phyloP scores from a whole-genome alignment of 352 stramenopile genomes.

The Pythium dissotocum region DNA sequence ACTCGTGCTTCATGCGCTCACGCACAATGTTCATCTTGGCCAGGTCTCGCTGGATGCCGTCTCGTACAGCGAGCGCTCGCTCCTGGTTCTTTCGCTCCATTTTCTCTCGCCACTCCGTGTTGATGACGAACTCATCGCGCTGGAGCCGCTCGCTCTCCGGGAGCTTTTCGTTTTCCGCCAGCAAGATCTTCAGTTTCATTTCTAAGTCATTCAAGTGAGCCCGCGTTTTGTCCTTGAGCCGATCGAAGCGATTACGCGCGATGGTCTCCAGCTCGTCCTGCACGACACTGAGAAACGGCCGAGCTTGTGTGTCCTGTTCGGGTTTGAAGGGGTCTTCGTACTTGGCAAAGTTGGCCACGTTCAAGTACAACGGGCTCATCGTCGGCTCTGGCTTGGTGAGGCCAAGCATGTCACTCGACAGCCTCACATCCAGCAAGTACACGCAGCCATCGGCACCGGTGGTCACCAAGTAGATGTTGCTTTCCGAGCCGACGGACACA shows the following conservation, averaged over 20 bases:
- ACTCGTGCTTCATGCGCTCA: constrained; percentile 89
- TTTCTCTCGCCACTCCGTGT: constrained; percentile 69
- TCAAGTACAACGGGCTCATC: constrained; percentile 65
- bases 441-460: constrained; percentile 65
- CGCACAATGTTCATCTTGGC: constrained; percentile 76
- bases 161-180: constrained; percentile 70
- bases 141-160: constrained; percentile 67
- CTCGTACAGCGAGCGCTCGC: constrained; percentile 57
- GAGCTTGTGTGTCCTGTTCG: constrained; percentile 38
- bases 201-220: constrained; percentile 63
- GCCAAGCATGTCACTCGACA: constrained; percentile 33
- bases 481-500: constrained; percentile 25
- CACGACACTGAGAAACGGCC: constrained; percentile 48
- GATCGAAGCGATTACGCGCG: constrained; percentile 62
- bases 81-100: constrained; percentile 54
- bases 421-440: constrained; percentile 62
- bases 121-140: constrained; percentile 90
- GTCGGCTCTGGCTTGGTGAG: constrained; percentile 16
- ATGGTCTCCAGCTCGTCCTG: constrained; percentile 34
- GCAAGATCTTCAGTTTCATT: constrained; percentile 60
- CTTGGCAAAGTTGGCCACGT: constrained; percentile 64
- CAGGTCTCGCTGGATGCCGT: constrained; percentile 71
- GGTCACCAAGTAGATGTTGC: constrained; percentile 51
- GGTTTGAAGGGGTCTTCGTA: constrained; percentile 66
- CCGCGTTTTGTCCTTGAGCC: constrained; percentile 67